Conservation (phyloP, 345 rosid species). For the Lenwebbia sp. region DNA sequence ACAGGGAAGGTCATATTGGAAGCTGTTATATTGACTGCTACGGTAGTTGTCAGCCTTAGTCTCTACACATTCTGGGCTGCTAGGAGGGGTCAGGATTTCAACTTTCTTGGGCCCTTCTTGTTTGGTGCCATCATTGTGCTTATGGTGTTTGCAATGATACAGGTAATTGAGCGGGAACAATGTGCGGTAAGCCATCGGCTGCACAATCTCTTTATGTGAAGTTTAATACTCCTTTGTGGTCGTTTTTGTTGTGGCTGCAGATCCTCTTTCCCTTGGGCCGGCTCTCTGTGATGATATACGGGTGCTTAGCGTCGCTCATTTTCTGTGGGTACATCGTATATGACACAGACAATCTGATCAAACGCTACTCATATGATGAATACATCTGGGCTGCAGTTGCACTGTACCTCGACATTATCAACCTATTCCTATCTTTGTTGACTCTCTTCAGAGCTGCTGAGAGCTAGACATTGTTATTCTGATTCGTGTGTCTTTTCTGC, state of each 20-base stretch:
- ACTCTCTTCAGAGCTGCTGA: constrained; percentile 72
- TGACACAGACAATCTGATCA: constrained; percentile 84
- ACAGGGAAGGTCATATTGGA: constrained; percentile 80
- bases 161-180: constrained; percentile 19
- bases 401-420: constrained; percentile 63
- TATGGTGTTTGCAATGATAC: constrained; percentile 61
- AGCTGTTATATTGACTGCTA: constrained; percentile 64
- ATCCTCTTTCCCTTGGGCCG: constrained; percentile 68
- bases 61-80: constrained; percentile 96
- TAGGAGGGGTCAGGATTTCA: constrained; percentile 77
- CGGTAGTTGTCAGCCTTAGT: constrained; percentile 66
- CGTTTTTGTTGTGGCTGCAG: constrained; percentile 25
- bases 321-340: constrained; percentile 80
- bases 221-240: not conserved
- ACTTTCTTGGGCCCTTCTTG: constrained; percentile 86
- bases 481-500: not conserved
- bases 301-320: constrained; percentile 63
- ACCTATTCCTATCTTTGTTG: constrained; percentile 62
- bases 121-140: constrained; percentile 64
- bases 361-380: constrained; percentile 69
- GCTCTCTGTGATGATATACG: constrained; percentile 70
- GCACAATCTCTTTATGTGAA: not conserved
- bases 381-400: constrained; percentile 88
- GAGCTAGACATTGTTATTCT: constrained; percentile 1
- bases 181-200: not conserved